Evolutionary conservation across 257 asterid genomes (phyloP).

Genomic region (Solanum rostratum): DNA sequence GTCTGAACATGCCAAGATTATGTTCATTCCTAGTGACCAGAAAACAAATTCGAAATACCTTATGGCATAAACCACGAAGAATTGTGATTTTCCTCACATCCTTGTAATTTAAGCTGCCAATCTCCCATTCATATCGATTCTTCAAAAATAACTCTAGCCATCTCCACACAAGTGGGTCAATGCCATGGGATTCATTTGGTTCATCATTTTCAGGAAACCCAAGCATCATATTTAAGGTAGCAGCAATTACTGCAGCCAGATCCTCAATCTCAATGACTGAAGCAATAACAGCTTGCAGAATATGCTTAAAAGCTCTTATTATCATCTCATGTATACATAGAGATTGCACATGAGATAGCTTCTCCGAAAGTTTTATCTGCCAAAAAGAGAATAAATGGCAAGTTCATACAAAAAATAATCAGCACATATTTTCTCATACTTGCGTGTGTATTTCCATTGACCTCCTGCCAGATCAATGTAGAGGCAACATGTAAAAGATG

Average conservation of each 20-base stretch:
- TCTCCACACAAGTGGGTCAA: slow-evolving; percentile 67
- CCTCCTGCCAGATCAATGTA: not conserved
- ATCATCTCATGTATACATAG: slow-evolving; percentile 96
- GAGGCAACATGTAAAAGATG: not conserved
- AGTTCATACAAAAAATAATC: not conserved
- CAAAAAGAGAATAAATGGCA: slow-evolving; percentile 4
- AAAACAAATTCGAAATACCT: slow-evolving; percentile 39
- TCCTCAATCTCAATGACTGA: slow-evolving; percentile 53
- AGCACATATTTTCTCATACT: not conserved
- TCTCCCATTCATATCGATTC: slow-evolving; percentile 79
- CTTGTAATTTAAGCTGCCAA: slow-evolving; percentile 46
- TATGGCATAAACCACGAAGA: slow-evolving; percentile 91
- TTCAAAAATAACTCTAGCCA: slow-evolving; percentile 84
- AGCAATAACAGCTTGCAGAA: slow-evolving; percentile 80
- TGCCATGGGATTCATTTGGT: slow-evolving; percentile 23
- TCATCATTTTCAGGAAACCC: slow-evolving; percentile 56
- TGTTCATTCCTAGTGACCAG: not conserved
- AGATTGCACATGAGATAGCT: slow-evolving; percentile 87
- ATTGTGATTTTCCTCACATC: slow-evolving; percentile 72
- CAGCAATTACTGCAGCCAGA: slow-evolving; percentile 67
- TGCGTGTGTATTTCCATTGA: not conserved
- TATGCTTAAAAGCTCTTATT: slow-evolving; percentile 85
- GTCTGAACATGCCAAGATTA: not conserved
- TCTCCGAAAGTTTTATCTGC: slow-evolving; percentile 96
- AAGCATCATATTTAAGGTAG: slow-evolving; percentile 80